phyloP scores from a whole-genome alignment of 768 basidiomycete species.

The Termitomyces sp. region DNA sequence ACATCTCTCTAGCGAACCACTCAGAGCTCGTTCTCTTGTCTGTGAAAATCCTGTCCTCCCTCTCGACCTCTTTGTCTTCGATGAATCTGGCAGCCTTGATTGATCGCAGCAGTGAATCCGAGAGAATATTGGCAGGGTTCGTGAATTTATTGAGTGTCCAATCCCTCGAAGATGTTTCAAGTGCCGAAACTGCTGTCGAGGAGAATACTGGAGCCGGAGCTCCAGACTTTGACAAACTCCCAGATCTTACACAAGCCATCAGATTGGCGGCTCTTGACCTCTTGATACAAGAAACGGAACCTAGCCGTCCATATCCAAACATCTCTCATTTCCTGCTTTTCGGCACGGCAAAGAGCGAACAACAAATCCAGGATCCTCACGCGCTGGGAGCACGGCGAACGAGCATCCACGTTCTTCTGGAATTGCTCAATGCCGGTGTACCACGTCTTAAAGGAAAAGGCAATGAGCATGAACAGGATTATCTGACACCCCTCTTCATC shows the following conservation, averaged over 20 bases:
- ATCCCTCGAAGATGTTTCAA: slow-evolving; percentile 55
- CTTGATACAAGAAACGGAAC: slow-evolving; percentile 73
- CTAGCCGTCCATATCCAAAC: slow-evolving; percentile 67
- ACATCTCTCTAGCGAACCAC: slow-evolving; percentile 69
- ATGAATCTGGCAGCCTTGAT: slow-evolving; percentile 76
- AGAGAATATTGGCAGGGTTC: slow-evolving; percentile 83
- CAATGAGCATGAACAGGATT: slow-evolving; percentile 31
- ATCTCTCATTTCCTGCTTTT: slow-evolving; percentile 87
- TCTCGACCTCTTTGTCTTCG: slow-evolving; percentile 67
- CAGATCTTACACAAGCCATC: slow-evolving; percentile 62
- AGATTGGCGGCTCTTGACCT: slow-evolving; percentile 78
- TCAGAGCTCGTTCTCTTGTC: slow-evolving; percentile 74
- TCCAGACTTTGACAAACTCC: slow-evolving; percentile 43
- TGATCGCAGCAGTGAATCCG: slow-evolving; percentile 77
- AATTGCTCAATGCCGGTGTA: slow-evolving; percentile 70
- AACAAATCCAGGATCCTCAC: slow-evolving; percentile 75
- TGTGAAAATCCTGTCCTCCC: slow-evolving; percentile 67
- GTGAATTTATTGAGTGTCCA: slow-evolving; percentile 62
- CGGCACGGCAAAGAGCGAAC: slow-evolving; percentile 54
- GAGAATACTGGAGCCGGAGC: slow-evolving; percentile 74
- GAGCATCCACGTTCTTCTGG: slow-evolving; percentile 79
- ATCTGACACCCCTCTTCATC: slow-evolving; percentile 52
- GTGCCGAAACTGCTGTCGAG: slow-evolving; percentile 58
- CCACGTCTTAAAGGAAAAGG: slow-evolving; percentile 50
- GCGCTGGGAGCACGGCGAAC: slow-evolving; percentile 68